phyloP scores from a whole-genome alignment of 164 flowering plant genomes.

The Euptelea pleiosperma region DNA sequence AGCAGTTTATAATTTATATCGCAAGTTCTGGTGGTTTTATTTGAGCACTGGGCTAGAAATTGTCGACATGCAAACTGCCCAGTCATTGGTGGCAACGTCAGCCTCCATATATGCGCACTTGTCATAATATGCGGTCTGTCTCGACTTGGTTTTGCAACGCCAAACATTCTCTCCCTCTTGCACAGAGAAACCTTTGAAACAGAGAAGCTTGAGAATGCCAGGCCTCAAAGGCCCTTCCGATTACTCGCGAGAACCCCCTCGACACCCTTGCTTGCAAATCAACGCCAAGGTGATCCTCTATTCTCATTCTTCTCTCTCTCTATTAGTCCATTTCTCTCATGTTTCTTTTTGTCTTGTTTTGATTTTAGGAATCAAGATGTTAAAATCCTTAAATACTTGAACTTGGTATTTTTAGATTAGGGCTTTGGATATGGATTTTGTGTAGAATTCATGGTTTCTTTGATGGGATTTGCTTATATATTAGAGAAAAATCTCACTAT shows the following conservation, averaged over 20 bases:
- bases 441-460: neutral
- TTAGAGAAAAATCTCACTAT: no score
- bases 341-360: neutral
- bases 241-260: conserved; percentile 75
- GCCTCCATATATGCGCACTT: no score
- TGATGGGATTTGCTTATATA: no score
- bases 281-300: conserved; percentile 61
- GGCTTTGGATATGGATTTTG: neutral
- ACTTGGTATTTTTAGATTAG: neutral
- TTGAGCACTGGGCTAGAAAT: no score
- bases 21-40: no score
- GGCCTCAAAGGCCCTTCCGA: conserved; percentile 70
- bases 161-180: no score
- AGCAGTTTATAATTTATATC: no score
- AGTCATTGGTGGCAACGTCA: no score
- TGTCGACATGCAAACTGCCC: no score
- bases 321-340: neutral
- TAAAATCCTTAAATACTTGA: neutral
- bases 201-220: conserved; percentile 74
- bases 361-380: neutral
- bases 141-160: no score
- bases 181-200: no score
- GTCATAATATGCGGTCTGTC: no score
- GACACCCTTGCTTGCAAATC: conserved; percentile 68
- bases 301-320: conserved; percentile 5